Conservation (phyloP, 1,284 basidiomycete species). For the Fomitiporia mediterranea region DNA sequence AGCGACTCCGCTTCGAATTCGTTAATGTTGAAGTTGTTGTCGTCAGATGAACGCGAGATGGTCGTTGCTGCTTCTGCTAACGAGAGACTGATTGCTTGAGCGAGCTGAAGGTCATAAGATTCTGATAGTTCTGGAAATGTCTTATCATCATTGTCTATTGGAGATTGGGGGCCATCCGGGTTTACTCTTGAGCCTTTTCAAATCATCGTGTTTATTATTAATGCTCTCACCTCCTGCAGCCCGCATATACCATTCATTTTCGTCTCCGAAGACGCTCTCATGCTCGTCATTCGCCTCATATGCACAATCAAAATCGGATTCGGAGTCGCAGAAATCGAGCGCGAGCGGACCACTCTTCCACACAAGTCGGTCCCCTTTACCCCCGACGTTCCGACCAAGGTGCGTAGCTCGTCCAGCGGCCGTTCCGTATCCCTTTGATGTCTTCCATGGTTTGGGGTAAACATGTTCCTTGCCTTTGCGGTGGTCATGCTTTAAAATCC, state of each 20-base stretch:
- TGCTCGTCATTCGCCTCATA: too few relatives aligned
- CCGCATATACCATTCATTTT: too few relatives aligned
- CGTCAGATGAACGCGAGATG: too few relatives aligned
- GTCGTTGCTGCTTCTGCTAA: not conserved
- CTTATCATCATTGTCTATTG: not conserved
- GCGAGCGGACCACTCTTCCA: not conserved
- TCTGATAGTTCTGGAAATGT: not conserved
- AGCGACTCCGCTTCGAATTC: not conserved
- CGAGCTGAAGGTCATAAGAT: conserved; percentile 4
- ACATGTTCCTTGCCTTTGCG: not conserved
- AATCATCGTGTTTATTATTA: not conserved
- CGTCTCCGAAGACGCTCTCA: not conserved
- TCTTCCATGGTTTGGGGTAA: not conserved
- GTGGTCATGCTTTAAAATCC: not conserved
- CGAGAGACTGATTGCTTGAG: conserved; percentile 1
- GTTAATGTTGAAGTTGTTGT: too few relatives aligned
- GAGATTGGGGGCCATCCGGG: not conserved
- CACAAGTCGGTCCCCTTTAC: not conserved
- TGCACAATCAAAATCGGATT: too few relatives aligned
- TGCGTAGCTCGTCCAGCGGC: not conserved
- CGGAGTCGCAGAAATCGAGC: too few relatives aligned
- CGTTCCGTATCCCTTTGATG: not conserved
- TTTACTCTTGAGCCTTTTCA: not conserved
- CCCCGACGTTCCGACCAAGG: not conserved
- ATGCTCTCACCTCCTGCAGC: not conserved